Base-by-base conservation (phyloP, 768 basidiomycete genomes). In the Trametes cinnabarina region DNA sequence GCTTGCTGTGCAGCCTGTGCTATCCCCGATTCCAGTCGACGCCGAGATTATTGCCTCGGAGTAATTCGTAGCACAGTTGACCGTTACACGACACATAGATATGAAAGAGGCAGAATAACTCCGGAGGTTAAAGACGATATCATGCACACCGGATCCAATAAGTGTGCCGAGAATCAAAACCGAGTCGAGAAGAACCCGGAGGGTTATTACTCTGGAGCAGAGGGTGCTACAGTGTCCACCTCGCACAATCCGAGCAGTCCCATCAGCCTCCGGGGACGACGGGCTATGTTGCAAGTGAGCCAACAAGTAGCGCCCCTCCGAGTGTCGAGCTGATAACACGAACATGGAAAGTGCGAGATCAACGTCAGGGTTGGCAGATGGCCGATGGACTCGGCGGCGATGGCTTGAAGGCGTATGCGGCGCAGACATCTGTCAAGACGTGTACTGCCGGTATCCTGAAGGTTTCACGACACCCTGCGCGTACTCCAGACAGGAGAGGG, bases 331-430 rank as follows among this genome's bases (percentile, higher is more conserved):
- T 32, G 30, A 32, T 32, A 7, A 12, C 30, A 32, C 30, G 12
- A 32, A 32, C 7, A 12, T 6, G 26, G 44, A 54, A 46, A 20
- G 26, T 54, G 35, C 42, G 53, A 47, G 43, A 40, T 32, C 52
- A 22, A 30, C 34, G 52, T 44, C 42, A 17, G 11, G 19, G 26
- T n/a, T 54, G 53, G 53, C 53, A 54, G 53, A 54, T 54, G 44
- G 53, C 53, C 53, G 53, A 54, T 39, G 14, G 37, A n/a, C 37
- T 44, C 19, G 22, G 44, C 35, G 44, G 44, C 22, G 32, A 47
- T 44, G 35, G 53, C 35, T 34, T 10, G 17, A 15, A n/a, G 20
- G n/a, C 19, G 17, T 23, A 34, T 26, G n/a, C 30, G 42, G n/a
- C 30, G 30, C 42, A 42, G 42, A 26, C 30, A 22, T 42, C 53